Evolutionary conservation across 2,329 filamentous ascomycete species (phyloP), one percentile per base, ranked within the genome.

Genomic region (Sordariomycetes sp.): DNA sequence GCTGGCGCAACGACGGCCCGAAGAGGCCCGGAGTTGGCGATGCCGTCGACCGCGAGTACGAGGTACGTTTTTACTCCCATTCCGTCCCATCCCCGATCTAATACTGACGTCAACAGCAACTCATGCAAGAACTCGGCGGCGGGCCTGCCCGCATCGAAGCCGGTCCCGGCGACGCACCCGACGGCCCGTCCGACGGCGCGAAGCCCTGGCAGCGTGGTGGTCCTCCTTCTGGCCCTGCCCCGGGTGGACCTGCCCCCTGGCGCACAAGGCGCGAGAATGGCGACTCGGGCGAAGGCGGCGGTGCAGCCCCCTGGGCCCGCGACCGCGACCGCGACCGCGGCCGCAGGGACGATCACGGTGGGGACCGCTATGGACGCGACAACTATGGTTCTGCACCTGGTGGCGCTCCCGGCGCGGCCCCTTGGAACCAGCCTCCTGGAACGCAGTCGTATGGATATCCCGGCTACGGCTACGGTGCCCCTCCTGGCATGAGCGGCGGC

Each of bases 61-160:
- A 97, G 82, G 90, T 92, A 79, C 72, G 86, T 73, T 61, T 51
- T 12, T n/a, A 3, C 28, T 24, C 35, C 40, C 40, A 12, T 50
- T 16, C 32, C 35, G 32, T 20, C 37, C 7, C 35, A 37, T 4
- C 16, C n/a, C 18, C 4, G 46, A 20, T 35, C 12, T 22, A 51
- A 68, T 69, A 67, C 75, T 82, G 67, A 86, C 70, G 60, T 51
- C 54, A 58, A 11, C 64, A 90, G 89, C 88, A 93, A 85, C 90
- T 99, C 69, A 96, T 99, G 91, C 88, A 95, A 82, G 94, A 97
- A 79, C 83, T 97, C 65, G 90, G 88, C 62, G 90, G 90, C 62
- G 88, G 76, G 43, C 87, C 86, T 64, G 87, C 86, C 63, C 89
- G 89, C 62, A 96, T 99, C 68, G 94, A 96, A 74, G 90, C 87